phyloP scores from a whole-genome alignment of 1,139 yeast genomes.

The Candida labiduridarum region DNA sequence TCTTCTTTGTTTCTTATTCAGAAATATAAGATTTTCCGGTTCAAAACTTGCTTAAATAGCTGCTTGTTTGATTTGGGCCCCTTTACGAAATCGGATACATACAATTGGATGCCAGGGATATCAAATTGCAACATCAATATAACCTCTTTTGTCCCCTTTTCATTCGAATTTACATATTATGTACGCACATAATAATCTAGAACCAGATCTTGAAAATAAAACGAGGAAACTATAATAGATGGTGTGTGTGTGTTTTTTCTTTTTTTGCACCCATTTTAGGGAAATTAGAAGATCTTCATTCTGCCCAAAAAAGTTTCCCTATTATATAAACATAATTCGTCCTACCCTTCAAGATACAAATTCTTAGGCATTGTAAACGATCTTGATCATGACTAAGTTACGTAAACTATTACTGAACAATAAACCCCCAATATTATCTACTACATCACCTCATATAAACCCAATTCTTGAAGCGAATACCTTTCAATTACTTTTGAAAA shows the following conservation, averaged over 20 bases:
- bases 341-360: no score
- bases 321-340: background rate
- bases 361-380: no score
- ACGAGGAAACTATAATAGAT: background rate
- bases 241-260: background rate
- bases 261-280: constrained; percentile 6
- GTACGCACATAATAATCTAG: background rate
- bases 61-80: no score
- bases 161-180: background rate
- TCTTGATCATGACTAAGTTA: background rate
- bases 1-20: no score
- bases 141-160: background rate
- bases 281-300: constrained; percentile 4
- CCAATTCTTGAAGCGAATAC: background rate
- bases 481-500: background rate
- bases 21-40: no score
- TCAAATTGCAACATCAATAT: no score
- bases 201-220: background rate
- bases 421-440: background rate
- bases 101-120: no score
- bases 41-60: no score
- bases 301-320: background rate
- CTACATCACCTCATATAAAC: background rate
- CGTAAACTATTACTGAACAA: background rate
- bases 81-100: no score